Percentiles rank a stretch among this genome's conserved stretches.
Evolutionary conservation across 2,329 filamentous ascomycete genomes (phyloP).

Genomic region (Cytospora piceicola): DNA sequence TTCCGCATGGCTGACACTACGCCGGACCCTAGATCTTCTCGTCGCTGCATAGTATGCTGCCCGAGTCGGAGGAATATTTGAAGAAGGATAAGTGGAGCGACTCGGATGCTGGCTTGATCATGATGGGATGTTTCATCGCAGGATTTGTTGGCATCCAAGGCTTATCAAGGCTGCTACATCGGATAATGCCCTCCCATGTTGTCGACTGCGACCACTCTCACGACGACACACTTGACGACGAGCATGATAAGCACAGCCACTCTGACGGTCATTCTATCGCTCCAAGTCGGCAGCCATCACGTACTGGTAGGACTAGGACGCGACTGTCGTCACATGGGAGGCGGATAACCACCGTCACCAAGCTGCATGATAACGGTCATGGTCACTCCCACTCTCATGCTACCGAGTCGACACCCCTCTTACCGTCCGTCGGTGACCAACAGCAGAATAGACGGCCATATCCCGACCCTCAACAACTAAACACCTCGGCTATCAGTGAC

Average conservation of each 20-base stretch:
- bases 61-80: constrained; percentile 80
- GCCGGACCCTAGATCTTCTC: constrained; percentile 73
- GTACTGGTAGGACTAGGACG: constrained; percentile 26
- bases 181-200: constrained; percentile 75
- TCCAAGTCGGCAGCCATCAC: constrained; percentile 26
- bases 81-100: constrained; percentile 68
- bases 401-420: constrained; percentile 55
- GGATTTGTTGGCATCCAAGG: constrained; percentile 78
- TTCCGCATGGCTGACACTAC: constrained; percentile 7
- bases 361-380: constrained; percentile 25
- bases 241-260: constrained; percentile 36
- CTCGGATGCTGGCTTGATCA: constrained; percentile 66
- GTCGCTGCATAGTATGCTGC: constrained; percentile 89
- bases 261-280: constrained; percentile 36
- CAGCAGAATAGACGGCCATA: constrained; percentile 34
- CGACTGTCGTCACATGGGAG: constrained; percentile 29
- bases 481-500: constrained; percentile 39
- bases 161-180: constrained; percentile 73
- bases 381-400: constrained; percentile 32
- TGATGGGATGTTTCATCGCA: constrained; percentile 70
- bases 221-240: constrained; percentile 51
- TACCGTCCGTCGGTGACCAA: constrained; percentile 39
- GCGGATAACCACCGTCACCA: constrained; percentile 30
- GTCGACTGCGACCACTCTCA: constrained; percentile 81
- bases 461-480: constrained; percentile 36